Base-by-base conservation (phyloP, 352 stramenopile species). In the Aphanomyces astaci region DNA sequence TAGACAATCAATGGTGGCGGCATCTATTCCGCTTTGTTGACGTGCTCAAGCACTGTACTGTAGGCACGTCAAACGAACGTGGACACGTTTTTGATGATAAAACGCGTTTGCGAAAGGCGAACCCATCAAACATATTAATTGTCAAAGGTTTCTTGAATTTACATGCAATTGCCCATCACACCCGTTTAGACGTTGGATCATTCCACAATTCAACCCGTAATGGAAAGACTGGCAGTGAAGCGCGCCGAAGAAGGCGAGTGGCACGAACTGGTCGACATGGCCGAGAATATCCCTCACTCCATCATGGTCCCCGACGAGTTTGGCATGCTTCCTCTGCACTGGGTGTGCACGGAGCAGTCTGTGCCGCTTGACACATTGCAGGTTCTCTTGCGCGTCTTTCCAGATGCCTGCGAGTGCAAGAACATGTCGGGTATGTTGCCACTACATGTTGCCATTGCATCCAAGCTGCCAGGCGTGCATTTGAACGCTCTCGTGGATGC, bases 321-420 rank as follows among this genome's bases (percentile, higher is more conserved):
- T 56, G 82, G 84, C 31, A 92, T 94, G 82, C 74, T 92, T 70
- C 84, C 86, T 46, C 75, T 94, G 49, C 86, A 94, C 73, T 94
- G 86, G 86, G 82, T 78, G 33, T 92, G 81, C 62, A 94, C 84
- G 4, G 86, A 92, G 69, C 74, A 77, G 24, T 36, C 66, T 17
- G 62, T 91, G 25, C 33, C 71, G 25, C 73, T 91, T 13, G 77
- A 79, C 51, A 71, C 78, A 48, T 39, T 94, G 27, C 70, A 78
- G 39, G 28, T 72, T 28, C 59, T 93, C 40, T 56, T 88, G 17
- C 33, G 71, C 1, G 81, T 78, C 5, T 92, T 87, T 48, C 83
- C 85, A 0, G 73, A 66, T 1, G 85, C 75, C 22, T 90, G 78
- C 39, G 45, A 78, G 54, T 72, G 86, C 46, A 79, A 89, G 55